These are phyloP conservation scores for Solanum clarkiae DNA, from an alignment of 257 asterid genomes.

Conservation along the genomic window DNA sequence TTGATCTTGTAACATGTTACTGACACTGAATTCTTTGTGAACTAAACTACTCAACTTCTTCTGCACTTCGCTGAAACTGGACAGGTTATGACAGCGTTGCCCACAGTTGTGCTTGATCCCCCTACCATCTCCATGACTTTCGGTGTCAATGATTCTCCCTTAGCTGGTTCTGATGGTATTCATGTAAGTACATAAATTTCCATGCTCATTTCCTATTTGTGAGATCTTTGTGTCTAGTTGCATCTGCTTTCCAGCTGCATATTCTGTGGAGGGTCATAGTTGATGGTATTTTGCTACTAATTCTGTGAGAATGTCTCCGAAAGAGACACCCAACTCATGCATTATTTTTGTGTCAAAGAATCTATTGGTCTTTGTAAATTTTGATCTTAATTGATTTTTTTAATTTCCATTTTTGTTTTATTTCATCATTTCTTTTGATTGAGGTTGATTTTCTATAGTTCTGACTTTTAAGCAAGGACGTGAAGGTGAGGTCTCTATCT, in stretches of 20 bases:
- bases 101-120: slow-evolving; percentile 92
- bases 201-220: not conserved
- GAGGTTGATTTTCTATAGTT: not conserved
- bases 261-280: not conserved
- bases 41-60: not conserved
- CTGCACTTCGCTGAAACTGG: slow-evolving; percentile 1
- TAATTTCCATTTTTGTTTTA: not conserved
- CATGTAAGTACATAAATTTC: slow-evolving; percentile 44
- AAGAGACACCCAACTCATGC: not conserved
- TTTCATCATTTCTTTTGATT: not conserved
- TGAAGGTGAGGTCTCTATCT: not conserved
- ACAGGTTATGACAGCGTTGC: slow-evolving; percentile 78
- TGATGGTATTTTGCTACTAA: not conserved
- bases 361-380: not conserved
- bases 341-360: not conserved
- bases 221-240: not conserved
- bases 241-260: not conserved
- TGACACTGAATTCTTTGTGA: not conserved
- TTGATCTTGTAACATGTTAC: not conserved
- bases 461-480: not conserved
- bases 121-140: slow-evolving; percentile 99
- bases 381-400: not conserved
- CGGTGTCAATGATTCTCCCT: slow-evolving; percentile 94
- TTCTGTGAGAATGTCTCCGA: not conserved
- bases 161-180: slow-evolving; percentile 95